phyloP scores from a whole-genome alignment of 768 basidiomycete species.

The Mycena sanguinolenta region DNA sequence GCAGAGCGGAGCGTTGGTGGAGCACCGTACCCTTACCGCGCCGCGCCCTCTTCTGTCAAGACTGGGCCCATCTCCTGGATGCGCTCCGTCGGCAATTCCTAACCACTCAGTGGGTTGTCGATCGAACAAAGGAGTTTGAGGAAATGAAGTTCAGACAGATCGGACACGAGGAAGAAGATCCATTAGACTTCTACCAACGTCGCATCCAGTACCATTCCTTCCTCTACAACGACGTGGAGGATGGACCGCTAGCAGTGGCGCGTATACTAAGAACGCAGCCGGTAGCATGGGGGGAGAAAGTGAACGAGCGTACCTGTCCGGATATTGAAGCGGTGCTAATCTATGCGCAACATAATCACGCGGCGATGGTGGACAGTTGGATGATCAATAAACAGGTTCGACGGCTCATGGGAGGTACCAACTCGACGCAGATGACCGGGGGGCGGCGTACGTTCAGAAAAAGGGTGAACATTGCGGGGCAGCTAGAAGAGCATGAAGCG shows the following conservation, averaged over 20 bases:
- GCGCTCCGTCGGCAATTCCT: conserved; percentile 3
- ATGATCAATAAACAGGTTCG: too few species aligned
- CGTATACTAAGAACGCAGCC: conserved; percentile 6
- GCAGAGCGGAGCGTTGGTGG: too few species aligned
- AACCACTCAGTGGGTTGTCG: background rate
- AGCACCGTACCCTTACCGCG: too few species aligned
- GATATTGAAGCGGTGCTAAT: background rate
- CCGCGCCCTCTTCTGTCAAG: too few species aligned
- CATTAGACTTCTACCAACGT: conserved; percentile 15
- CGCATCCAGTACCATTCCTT: background rate
- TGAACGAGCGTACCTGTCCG: conserved; percentile 8
- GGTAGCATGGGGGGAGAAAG: background rate
- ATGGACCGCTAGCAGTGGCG: background rate
- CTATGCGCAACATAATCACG: background rate
- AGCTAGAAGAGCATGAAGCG: too few species aligned
- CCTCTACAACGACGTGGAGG: background rate
- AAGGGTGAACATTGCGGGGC: too few species aligned
- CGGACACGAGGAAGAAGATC: conserved; percentile 2
- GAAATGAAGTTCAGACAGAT: conserved; percentile 20
- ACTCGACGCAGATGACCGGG: too few species aligned
- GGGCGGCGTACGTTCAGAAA: too few species aligned
- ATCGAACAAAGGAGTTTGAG: background rate
- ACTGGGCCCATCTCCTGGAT: too few species aligned
- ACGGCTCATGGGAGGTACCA: too few species aligned
- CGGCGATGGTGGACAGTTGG: too few species aligned